Base-by-base conservation (phyloP, 768 basidiomycete species). In the Suillus fuscotomentosus region DNA sequence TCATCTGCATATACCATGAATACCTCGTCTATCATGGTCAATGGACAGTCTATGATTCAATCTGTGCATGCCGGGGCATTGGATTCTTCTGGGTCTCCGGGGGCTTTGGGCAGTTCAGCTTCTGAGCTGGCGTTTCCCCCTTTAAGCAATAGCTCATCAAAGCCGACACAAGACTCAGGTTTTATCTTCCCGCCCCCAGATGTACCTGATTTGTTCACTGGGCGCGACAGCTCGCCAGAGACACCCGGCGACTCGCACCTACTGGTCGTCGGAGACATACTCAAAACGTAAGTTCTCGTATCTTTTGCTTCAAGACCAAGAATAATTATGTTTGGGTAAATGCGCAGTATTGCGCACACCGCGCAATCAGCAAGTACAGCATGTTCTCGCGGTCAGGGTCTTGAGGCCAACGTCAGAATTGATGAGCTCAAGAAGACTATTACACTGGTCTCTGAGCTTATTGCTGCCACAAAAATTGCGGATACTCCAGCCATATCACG, bases 361-460 rank as follows among this genome's bases (percentile, higher is more conserved):
- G 87, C 87, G 45, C 79, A 82, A 61, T 84, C 84, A 51, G 87
- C 86, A 50, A 84, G 81, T 48, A 79, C 80, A 45, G 82, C 82
- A 41, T 87, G 84, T 66, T 77, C 77, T 36, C 66, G 73, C 17
- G 82, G 75, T n/a, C 81, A 84, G 66, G 80, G 79, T 59, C 65
- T 78, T 9, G 82, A 83, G 68, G 83, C 84, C 7, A 79, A 79
- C 47, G 79, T 72, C 36, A 84, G 83, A 69, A 82, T 88, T 62
- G 84, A 82, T 69, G 81, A 86, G 64, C 80, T 88, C 69, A 85
- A 78, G 70, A 80, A 82, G 70, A 82, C 84, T 42, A 83, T 88
- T 60, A 74, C 77, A 5, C 73, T 83, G 62, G 85, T 86, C 34
- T 79, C 85, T 8, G 82, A 85, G 56, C 82, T 87, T 76, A 82